Conservation (phyloP, 1,139 yeast species). For the Blastobotrys proliferans region DNA sequence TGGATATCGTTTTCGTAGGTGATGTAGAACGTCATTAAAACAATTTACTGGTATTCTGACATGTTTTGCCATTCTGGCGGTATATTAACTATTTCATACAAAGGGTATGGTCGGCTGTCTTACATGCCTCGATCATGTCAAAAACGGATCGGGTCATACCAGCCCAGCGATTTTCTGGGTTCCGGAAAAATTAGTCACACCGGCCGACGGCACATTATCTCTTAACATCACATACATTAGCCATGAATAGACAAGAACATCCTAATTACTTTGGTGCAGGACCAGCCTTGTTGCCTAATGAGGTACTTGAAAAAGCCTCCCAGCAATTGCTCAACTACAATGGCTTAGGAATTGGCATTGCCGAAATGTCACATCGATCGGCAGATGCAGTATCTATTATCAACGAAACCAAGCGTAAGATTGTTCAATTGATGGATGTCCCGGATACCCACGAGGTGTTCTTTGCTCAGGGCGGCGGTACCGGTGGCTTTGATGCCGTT, state of each 20-base stretch:
- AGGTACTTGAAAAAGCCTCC: constrained; percentile 84
- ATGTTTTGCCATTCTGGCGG: too few relatives aligned
- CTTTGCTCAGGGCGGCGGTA: constrained; percentile 97
- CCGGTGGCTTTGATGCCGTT: constrained; percentile 86
- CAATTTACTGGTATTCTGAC: too few relatives aligned
- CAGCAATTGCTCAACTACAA: constrained; percentile 69
- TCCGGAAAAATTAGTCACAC: too few relatives aligned
- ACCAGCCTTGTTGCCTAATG: constrained; percentile 85
- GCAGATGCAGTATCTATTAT: constrained; percentile 73
- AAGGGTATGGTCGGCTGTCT: too few relatives aligned
- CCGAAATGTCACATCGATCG: constrained; percentile 94
- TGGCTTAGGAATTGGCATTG: constrained; percentile 74
- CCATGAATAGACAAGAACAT: constrained; percentile 12
- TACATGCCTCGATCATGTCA: too few relatives aligned
- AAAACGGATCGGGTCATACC: too few relatives aligned
- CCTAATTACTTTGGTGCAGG: constrained; percentile 96
- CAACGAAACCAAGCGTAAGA: constrained; percentile 66
- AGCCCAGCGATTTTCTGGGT: too few relatives aligned
- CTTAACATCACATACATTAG: neutral
- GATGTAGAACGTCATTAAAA: too few relatives aligned
- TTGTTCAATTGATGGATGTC: constrained; percentile 58
- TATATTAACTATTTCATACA: too few relatives aligned
- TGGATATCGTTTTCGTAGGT: too few relatives aligned
- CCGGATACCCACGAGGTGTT: constrained; percentile 94
- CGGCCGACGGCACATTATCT: too few relatives aligned